Base-by-base conservation (phyloP, 169 alveolate genomes). In the Plasmodium billcollinsi region DNA sequence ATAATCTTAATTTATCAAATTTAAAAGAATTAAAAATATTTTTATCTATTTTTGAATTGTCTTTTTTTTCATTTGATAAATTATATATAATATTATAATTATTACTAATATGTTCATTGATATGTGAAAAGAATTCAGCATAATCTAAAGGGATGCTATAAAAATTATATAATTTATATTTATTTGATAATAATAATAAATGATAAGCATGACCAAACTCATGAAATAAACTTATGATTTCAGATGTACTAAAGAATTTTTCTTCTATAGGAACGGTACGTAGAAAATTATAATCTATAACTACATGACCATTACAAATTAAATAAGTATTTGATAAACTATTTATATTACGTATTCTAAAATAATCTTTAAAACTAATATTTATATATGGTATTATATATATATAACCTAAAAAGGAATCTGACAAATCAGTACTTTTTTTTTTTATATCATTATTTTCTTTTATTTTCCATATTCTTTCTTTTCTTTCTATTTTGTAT, bases 181-280 rank as follows among this genome's bases (percentile, higher is more conserved):
- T 83, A 50, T 29, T 54, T 18, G 91, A 83, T 14, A 83, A 58
- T 56, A 83, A 59, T 58, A 83, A 70, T 47, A 83, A 70, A 83
- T 83, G 91, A 70, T 83, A 83, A 0, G 91, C 91, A 69, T 83
- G 91, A 1, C 91, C 91, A 59, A 83, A 83, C 58, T 83, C 91
- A 49, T 83, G 91, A 83, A 83, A 83, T 45, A 83, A 47, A 26
- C 86, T 83, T 69, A 69, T 6, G 14, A 83, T 59, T 83, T 83
- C 91, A 2, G 91, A 83, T 3, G 43, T 14, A 70, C 91, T 83
- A 63, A 83, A 83, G 11, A 83, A 50, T 15, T 83, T 83, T 11
- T 83, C 71, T 49, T 83, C 74, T 39, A 83, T 69, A 8, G 91
- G 91, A 11, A 83, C 29, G 0, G 86, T 83, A 12, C 73, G 61